phyloP scores from a whole-genome alignment of 208 protist species.

The Leishmania major region DNA sequence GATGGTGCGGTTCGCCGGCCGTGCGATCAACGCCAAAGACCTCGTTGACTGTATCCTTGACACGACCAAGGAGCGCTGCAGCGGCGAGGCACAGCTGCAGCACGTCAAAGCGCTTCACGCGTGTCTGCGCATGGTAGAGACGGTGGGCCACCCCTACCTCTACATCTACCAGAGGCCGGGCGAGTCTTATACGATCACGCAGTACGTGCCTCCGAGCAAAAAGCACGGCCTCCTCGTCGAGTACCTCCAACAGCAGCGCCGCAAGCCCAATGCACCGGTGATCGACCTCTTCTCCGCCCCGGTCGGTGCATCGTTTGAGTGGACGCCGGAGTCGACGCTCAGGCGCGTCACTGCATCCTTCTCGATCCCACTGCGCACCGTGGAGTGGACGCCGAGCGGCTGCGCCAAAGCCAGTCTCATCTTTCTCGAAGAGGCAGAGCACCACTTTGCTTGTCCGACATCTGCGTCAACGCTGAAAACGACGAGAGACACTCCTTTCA shows the following conservation, averaged over 20 bases:
- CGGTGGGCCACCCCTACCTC: constrained; percentile 46
- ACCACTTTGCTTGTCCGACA: constrained; percentile 9
- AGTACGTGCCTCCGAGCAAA: constrained; percentile 30
- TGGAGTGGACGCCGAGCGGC: constrained; percentile 22
- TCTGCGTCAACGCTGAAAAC: not conserved
- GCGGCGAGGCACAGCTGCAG: constrained; percentile 20
- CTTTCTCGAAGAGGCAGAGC: constrained; percentile 21
- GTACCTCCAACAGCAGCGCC: constrained; percentile 21
- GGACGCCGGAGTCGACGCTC: constrained; percentile 20
- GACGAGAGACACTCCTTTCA: not conserved
- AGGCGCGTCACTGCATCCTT: constrained; percentile 19
- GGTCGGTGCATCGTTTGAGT: constrained; percentile 17
- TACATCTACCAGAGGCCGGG: constrained; percentile 32
- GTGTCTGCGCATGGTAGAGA: constrained; percentile 31
- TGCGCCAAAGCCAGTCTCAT: constrained; percentile 12
- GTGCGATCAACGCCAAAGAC: constrained; percentile 35
- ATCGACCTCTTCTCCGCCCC: constrained; percentile 29
- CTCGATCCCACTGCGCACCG: constrained; percentile 24
- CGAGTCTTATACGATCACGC: constrained; percentile 39
- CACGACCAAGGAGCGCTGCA: constrained; percentile 12
- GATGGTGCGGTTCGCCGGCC: constrained; percentile 36
- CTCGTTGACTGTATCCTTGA: constrained; percentile 48
- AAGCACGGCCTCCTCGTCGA: constrained; percentile 24
- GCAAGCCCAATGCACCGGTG: constrained; percentile 1
- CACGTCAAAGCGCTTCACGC: constrained; percentile 20